Evolutionary conservation across 1,284 basidiomycete species (phyloP).

Genomic region (Golubevia pallescens): DNA sequence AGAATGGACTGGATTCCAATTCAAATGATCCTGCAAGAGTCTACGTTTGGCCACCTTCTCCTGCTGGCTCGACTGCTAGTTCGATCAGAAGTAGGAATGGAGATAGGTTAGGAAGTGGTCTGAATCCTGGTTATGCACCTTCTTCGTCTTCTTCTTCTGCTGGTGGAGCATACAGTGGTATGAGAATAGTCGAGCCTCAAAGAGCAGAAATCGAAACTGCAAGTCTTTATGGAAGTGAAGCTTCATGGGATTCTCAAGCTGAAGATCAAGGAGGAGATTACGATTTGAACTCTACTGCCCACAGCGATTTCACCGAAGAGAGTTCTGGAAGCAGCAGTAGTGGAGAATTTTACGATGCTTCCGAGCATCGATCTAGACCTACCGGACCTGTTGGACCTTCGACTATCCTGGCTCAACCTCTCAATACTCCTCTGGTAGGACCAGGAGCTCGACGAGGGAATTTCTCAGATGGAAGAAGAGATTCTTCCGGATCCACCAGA

Average conservation of each 20-base stretch:
- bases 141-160: not conserved
- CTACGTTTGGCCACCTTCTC: slow-evolving; percentile 49
- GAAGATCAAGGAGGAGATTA: not conserved
- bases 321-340: slow-evolving; percentile 2
- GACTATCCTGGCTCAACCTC: slow-evolving; percentile 20
- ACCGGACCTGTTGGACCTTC: slow-evolving; percentile 30
- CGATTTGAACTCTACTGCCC: not conserved
- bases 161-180: not conserved
- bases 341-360: not conserved
- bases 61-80: slow-evolving; percentile 20
- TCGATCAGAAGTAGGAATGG: not conserved
- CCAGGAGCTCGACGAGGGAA: slow-evolving; percentile 4
- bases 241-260: not conserved
- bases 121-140: not conserved
- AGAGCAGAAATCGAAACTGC: not conserved
- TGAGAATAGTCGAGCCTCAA: not conserved
- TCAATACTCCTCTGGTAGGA: slow-evolving; percentile 15
- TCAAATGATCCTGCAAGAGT: slow-evolving; percentile 9
- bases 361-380: slow-evolving; percentile 9
- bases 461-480: not conserved
- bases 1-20: not conserved
- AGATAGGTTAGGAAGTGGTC: not conserved
- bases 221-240: not conserved
- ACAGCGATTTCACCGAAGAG: not conserved
- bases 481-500: slow-evolving; percentile 6